Evolutionary conservation across 2,329 filamentous ascomycete genomes (phyloP).

Genomic region (Colletotrichum noveboracense): DNA sequence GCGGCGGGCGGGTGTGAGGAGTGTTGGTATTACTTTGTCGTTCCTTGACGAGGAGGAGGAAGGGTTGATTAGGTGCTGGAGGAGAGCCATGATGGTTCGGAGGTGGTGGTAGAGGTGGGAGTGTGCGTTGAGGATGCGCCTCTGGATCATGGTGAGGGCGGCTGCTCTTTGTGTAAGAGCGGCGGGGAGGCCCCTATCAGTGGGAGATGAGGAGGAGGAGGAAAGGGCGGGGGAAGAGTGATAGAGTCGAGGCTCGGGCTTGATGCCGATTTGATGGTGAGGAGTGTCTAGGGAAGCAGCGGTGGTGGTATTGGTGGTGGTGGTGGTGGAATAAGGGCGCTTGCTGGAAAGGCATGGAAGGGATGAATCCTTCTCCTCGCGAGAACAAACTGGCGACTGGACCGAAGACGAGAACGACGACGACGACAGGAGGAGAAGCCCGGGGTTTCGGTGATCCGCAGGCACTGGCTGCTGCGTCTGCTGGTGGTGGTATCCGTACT

Average conservation of each 20-base stretch:
- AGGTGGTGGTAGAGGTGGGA: not conserved
- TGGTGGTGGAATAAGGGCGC: not conserved
- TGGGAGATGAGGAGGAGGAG: not conserved
- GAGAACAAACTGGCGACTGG: not conserved
- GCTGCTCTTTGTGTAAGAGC: not conserved
- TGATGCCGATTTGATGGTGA: not conserved
- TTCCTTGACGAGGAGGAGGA: not conserved
- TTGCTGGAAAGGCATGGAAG: not conserved
- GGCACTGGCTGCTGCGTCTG: not conserved
- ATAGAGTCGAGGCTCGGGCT: not conserved
- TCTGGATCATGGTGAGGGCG: slow-evolving; percentile 1
- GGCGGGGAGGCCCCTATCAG: not conserved
- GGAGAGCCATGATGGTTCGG: slow-evolving; percentile 10
- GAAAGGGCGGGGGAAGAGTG: not conserved
- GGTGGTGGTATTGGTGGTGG: not conserved
- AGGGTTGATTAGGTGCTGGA: not conserved
- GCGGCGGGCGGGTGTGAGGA: not conserved
- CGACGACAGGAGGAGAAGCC: not conserved
- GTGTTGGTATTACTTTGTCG: not conserved
- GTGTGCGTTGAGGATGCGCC: not conserved
- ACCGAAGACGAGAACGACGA: not conserved
- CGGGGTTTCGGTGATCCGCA: not conserved
- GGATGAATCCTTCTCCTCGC: slow-evolving; percentile 12
- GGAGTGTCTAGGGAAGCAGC: not conserved
- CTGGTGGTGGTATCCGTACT: not conserved